phyloP scores from a whole-genome alignment of 2,329 filamentous ascomycete species.

The Paraphoma sp. region DNA sequence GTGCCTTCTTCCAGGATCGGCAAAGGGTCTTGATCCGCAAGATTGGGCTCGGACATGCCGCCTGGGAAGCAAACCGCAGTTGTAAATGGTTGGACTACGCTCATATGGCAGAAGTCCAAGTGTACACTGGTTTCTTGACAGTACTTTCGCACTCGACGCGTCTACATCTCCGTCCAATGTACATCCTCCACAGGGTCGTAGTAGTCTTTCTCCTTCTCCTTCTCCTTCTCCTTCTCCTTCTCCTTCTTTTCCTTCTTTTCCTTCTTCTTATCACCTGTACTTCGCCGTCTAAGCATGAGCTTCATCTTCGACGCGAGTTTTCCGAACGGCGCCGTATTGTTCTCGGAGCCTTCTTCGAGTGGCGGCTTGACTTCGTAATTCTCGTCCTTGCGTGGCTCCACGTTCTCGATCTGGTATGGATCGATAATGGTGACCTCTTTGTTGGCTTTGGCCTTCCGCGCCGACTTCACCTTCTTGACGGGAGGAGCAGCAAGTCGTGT shows the following conservation, averaged over 20 bases:
- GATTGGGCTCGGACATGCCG: too few species aligned
- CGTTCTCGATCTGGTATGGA: conserved; percentile 21
- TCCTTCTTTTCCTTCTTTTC: conserved; percentile 24
- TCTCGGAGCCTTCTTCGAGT: conserved; percentile 15
- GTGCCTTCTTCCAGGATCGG: too few species aligned
- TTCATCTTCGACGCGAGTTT: conserved; percentile 41
- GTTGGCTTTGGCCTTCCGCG: background rate
- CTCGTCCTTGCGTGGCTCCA: conserved; percentile 19
- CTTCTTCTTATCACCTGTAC: conserved; percentile 30
- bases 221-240: conserved; percentile 28
- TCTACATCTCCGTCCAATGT: conserved; percentile 47
- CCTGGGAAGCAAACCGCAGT: too few species aligned
- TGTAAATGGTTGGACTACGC: too few species aligned
- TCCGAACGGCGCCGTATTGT: conserved; percentile 28
- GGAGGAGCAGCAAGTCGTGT: conserved; percentile 23
- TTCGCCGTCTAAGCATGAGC: conserved; percentile 34
- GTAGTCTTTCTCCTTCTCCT: conserved; percentile 24
- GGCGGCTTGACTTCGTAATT: conserved; percentile 10
- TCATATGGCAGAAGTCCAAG: background rate
- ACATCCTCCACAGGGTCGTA: conserved; percentile 40
- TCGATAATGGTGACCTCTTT: conserved; percentile 14
- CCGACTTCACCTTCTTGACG: conserved; percentile 10
- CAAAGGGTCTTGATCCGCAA: too few species aligned
- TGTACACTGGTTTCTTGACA: background rate
- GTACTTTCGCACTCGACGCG: background rate